Evolutionary conservation across 192 early-diverging fungal species (phyloP).

Genomic region (Rhizophagus clarus): DNA sequence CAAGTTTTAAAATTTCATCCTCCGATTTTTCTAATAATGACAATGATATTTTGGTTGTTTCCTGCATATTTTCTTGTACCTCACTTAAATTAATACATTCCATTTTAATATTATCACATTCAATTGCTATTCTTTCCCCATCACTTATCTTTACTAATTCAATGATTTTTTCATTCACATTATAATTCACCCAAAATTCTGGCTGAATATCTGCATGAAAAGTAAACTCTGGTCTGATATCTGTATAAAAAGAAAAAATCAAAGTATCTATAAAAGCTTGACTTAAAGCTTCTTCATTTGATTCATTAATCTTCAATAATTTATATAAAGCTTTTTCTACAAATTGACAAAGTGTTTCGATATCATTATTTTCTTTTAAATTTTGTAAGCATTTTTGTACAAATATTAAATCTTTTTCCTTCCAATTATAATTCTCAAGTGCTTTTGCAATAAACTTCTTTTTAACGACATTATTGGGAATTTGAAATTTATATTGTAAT

Average conservation of each 20-base stretch:
- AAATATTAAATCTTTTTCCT: conserved; percentile 6
- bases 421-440: neutral
- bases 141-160: neutral
- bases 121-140: conserved; percentile 1
- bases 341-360: conserved; percentile 19
- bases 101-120: conserved; percentile 11
- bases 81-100: neutral
- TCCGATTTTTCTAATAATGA: conserved; percentile 16
- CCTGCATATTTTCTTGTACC: neutral
- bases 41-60: neutral
- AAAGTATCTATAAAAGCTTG: conserved; percentile 18
- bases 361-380: conserved; percentile 1
- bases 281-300: conserved; percentile 6
- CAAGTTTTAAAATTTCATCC: conserved; percentile 14
- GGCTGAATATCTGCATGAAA: neutral
- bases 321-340: neutral
- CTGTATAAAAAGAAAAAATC: neutral
- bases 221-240: conserved; percentile 7
- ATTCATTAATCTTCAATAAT: conserved; percentile 15
- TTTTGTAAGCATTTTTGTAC: neutral
- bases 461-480: neutral
- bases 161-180: neutral
- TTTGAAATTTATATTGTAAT: conserved; percentile 7
- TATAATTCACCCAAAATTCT: neutral
- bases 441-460: conserved; percentile 2